These are phyloP conservation scores for Leccinum griseonigrum DNA, from an alignment of 1,284 basidiomycete species.

Conservation along the genomic window DNA sequence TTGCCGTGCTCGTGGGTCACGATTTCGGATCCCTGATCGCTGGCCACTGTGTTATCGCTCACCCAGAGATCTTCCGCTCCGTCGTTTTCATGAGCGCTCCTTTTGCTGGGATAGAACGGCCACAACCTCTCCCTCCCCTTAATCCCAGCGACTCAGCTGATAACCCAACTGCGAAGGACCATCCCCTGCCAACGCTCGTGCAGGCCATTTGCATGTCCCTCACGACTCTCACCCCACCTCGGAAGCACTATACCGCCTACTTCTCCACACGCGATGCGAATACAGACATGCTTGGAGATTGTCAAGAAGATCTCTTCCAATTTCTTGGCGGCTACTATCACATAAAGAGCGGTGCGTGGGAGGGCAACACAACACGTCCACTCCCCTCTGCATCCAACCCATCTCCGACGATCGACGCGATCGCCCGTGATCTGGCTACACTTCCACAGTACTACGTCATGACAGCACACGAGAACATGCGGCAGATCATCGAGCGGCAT, in stretches of 20 bases:
- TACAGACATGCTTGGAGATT: constrained; percentile 39
- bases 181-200: constrained; percentile 10
- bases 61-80: constrained; percentile 54
- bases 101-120: constrained; percentile 39
- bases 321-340: constrained; percentile 61
- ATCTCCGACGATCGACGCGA: constrained; percentile 20
- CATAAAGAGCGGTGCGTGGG: constrained; percentile 58
- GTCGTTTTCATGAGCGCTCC: constrained; percentile 61
- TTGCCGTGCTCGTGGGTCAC: constrained; percentile 53
- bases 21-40: constrained; percentile 58
- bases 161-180: constrained; percentile 7
- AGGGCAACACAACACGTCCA: constrained; percentile 39
- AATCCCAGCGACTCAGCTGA: neutral
- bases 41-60: constrained; percentile 49
- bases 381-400: constrained; percentile 31
- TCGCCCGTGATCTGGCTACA: constrained; percentile 35
- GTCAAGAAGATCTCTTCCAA: constrained; percentile 43
- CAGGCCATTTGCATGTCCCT: constrained; percentile 31
- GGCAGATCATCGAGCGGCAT: constrained; percentile 39
- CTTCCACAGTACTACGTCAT: constrained; percentile 67
- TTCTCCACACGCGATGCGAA: constrained; percentile 48
- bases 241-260: constrained; percentile 58
- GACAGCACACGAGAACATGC: constrained; percentile 52
- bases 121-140: neutral
- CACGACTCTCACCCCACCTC: constrained; percentile 44